These are phyloP conservation scores for Aleurites moluccanus DNA, from an alignment of 441 rosid species.

Conservation along the genomic window DNA sequence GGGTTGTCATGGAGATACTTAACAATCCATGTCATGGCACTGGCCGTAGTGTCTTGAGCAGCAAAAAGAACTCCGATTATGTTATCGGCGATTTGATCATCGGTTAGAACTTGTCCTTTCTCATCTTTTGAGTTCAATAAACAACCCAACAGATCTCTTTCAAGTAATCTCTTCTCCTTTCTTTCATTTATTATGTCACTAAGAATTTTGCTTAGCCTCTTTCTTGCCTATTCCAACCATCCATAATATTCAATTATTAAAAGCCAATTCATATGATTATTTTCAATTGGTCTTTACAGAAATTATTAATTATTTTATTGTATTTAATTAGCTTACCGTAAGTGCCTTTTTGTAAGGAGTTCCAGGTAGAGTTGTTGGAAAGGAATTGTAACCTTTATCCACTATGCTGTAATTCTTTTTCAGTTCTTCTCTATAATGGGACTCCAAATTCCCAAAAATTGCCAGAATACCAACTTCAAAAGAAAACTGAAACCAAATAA, in stretches of 20 bases:
- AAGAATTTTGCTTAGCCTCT: conserved; percentile 46
- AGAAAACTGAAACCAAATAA: conserved; percentile 45
- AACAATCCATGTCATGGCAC: conserved; percentile 69
- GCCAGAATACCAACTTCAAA: conserved; percentile 64
- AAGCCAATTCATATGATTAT: too few species aligned
- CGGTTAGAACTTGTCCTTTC: conserved; percentile 33
- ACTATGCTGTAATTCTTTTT: conserved; percentile 48
- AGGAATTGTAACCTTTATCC: conserved; percentile 65
- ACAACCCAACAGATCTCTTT: conserved; percentile 49
- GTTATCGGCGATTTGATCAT: conserved; percentile 64
- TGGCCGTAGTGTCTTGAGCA: conserved; percentile 74
- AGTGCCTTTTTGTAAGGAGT: conserved; percentile 54
- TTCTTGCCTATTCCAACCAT: conserved; percentile 44
- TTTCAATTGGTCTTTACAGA: too few species aligned
- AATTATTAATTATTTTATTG: too few species aligned
- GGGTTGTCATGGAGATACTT: conserved; percentile 69
- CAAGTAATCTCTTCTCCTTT: conserved; percentile 45
- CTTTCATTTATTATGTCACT: conserved; percentile 50
- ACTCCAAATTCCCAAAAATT: conserved; percentile 57
- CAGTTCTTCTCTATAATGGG: conserved; percentile 46
- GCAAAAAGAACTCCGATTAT: conserved; percentile 73
- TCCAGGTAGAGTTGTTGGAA: conserved; percentile 59
- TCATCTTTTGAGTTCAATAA: conserved; percentile 51
- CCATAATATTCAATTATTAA: not conserved
- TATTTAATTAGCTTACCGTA: conserved; percentile 29